Percentiles rank a stretch among this genome's conserved stretches.
Conservation (phyloP, 495 filamentous ascomycete species). For the Aspergillus sclerotioniger region DNA sequence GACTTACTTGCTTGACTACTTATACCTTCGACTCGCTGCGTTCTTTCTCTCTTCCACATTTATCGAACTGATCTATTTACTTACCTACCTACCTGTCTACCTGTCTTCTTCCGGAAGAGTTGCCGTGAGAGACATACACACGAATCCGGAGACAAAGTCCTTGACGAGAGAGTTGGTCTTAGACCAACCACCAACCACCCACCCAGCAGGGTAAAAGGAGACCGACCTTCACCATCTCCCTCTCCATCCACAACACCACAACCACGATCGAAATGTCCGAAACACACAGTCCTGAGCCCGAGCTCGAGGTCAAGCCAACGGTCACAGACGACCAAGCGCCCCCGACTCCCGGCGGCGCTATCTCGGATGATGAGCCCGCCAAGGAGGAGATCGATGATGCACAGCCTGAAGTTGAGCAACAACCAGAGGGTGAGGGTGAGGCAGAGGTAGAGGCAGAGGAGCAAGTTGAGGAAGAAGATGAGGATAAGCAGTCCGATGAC, state of each 20-base stretch:
- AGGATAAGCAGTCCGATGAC: constrained; percentile 62
- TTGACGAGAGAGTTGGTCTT: too few relatives aligned
- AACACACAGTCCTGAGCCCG: constrained; percentile 31
- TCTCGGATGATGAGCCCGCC: constrained; percentile 17
- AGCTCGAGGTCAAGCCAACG: constrained; percentile 24
- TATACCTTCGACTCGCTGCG: too few relatives aligned
- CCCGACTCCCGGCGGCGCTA: constrained; percentile 11
- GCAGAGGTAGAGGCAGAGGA: constrained; percentile 8
- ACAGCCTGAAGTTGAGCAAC: constrained; percentile 10
- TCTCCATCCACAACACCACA: neutral
- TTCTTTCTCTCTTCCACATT: too few relatives aligned
- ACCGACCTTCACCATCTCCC: neutral
- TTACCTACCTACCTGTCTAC: neutral
- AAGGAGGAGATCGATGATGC: constrained; percentile 16
- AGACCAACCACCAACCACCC: neutral
- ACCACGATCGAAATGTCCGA: neutral
- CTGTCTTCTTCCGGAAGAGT: neutral
- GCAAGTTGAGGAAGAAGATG: constrained; percentile 18
- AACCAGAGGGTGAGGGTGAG: constrained; percentile 10
- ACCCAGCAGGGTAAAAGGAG: neutral
- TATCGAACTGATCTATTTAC: too few relatives aligned
- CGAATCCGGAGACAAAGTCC: too few relatives aligned
- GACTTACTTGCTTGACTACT: too few relatives aligned
- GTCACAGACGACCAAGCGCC: constrained; percentile 25
- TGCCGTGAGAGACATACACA: neutral